These are phyloP conservation scores for Quercus variabilis DNA, from an alignment of 306 rosid genomes.

Conservation along the genomic window DNA sequence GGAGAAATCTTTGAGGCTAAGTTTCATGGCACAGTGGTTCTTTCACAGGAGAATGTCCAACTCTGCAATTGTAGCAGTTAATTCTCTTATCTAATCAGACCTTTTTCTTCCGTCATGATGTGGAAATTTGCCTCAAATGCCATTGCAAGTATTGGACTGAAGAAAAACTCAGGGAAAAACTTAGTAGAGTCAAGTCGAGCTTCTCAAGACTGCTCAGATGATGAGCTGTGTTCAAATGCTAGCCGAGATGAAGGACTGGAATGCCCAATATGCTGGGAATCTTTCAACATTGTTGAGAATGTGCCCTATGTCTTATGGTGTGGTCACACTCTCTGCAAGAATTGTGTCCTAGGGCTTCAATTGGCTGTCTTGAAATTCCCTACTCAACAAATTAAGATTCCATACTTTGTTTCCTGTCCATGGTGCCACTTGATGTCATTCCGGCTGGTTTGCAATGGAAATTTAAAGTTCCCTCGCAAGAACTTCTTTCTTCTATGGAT, in stretches of 20 bases:
- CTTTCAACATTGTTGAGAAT: constrained; percentile 93
- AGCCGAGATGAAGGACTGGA: constrained; percentile 85
- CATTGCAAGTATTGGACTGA: constrained; percentile 57
- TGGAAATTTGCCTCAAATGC: constrained; percentile 78
- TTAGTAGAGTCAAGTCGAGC: constrained; percentile 34
- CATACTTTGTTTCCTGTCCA: constrained; percentile 73
- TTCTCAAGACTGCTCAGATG: constrained; percentile 72
- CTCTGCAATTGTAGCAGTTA: constrained; percentile 11
- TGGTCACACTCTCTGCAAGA: constrained; percentile 87
- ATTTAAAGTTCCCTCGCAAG: constrained; percentile 74
- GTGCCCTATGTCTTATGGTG: constrained; percentile 95
- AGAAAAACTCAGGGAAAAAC: constrained; percentile 58
- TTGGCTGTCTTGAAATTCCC: constrained; percentile 72
- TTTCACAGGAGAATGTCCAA: constrained; percentile 16
- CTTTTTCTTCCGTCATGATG: constrained; percentile 37
- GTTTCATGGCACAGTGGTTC: constrained; percentile 14
- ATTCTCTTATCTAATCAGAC: constrained; percentile 11
- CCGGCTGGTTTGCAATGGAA: constrained; percentile 70
- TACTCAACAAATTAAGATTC: constrained; percentile 62
- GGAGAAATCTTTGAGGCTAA: constrained; percentile 2
- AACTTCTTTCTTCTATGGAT: constrained; percentile 91
- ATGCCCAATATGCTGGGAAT: constrained; percentile 92
- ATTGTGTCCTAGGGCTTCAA: constrained; percentile 88
- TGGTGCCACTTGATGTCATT: constrained; percentile 81
- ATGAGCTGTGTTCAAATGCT: constrained; percentile 70